Percentiles rank a stretch among this genome's conserved stretches.
Evolutionary conservation across 1,139 yeast species (phyloP).

Genomic region (Yamadazyma atlantica): DNA sequence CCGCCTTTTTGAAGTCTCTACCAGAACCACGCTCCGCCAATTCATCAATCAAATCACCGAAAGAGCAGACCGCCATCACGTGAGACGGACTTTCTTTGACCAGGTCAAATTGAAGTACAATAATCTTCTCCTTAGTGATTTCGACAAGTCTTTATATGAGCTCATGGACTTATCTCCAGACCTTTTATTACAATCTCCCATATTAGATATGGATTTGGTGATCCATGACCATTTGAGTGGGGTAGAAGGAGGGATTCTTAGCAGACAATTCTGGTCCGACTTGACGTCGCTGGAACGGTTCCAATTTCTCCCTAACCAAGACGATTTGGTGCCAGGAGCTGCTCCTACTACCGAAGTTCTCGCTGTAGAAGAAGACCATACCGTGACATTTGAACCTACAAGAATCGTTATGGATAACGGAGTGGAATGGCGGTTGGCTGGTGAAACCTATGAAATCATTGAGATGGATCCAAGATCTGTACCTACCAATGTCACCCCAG

Average conservation of each 20-base stretch:
- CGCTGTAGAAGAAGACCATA: not conserved
- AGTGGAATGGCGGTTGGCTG: conserved; percentile 26
- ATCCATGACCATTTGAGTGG: conserved; percentile 18
- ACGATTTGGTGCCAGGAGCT: no score
- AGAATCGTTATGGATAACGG: conserved; percentile 24
- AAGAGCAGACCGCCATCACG: conserved; percentile 24
- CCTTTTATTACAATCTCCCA: no score
- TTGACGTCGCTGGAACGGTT: conserved; percentile 24
- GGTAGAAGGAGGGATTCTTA: conserved; percentile 26
- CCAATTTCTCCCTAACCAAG: conserved; percentile 25
- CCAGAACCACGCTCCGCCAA: conserved; percentile 21
- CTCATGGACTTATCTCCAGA: no score
- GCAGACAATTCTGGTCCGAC: conserved; percentile 29
- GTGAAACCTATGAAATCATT: conserved; percentile 27
- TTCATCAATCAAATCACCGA: conserved; percentile 24
- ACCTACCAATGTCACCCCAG: conserved; percentile 7
- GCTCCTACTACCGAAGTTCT: not conserved
- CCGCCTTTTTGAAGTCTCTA: conserved; percentile 25
- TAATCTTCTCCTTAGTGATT: no score
- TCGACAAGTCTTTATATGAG: no score
- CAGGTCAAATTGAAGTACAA: conserved; percentile 23
- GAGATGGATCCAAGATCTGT: conserved; percentile 7
- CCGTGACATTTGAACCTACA: conserved; percentile 22
- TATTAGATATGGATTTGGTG: conserved; percentile 13
- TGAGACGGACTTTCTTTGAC: conserved; percentile 29